Conservation (phyloP, 768 basidiomycete species). For the Collybiopsis luxurians region DNA sequence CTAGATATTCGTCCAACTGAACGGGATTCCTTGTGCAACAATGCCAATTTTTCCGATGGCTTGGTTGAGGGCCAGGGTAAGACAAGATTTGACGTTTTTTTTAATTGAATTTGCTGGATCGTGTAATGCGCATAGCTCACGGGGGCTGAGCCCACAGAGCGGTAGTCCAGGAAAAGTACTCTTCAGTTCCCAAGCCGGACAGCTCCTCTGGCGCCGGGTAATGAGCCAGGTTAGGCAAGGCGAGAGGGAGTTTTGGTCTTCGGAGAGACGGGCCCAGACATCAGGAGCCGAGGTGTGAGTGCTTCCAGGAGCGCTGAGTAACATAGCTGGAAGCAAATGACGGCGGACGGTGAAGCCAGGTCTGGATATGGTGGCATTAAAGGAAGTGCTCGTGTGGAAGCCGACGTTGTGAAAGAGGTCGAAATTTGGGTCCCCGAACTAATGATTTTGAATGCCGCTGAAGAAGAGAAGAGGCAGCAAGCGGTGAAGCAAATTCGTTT, state of each 20-base stretch:
- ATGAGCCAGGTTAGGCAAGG: constrained; percentile 36
- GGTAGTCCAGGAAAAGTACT: constrained; percentile 27
- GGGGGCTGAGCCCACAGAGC: constrained; percentile 27
- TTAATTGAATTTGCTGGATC: too few species aligned
- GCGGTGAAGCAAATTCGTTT: background rate
- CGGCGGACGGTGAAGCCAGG: constrained; percentile 18
- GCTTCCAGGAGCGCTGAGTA: constrained; percentile 13
- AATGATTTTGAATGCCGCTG: too few species aligned
- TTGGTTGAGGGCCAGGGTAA: too few species aligned
- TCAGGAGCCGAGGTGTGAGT: background rate
- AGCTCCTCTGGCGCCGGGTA: constrained; percentile 49
- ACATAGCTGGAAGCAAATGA: constrained; percentile 17
- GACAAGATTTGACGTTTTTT: too few species aligned
- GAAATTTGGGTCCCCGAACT: too few species aligned
- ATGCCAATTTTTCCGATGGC: too few species aligned
- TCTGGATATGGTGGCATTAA: background rate
- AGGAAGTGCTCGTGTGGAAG: too few species aligned
- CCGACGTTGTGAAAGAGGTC: background rate
- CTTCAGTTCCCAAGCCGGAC: constrained; percentile 12
- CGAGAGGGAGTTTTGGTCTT: constrained; percentile 23
- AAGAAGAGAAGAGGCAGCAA: constrained; percentile 12
- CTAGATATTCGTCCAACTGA: too few species aligned
- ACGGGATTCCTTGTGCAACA: too few species aligned
- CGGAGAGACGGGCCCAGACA: constrained; percentile 9
- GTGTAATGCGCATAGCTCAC: too few species aligned